phyloP scores from a whole-genome alignment of 352 stramenopile genomes.

The Phytophthora kernoviae region DNA sequence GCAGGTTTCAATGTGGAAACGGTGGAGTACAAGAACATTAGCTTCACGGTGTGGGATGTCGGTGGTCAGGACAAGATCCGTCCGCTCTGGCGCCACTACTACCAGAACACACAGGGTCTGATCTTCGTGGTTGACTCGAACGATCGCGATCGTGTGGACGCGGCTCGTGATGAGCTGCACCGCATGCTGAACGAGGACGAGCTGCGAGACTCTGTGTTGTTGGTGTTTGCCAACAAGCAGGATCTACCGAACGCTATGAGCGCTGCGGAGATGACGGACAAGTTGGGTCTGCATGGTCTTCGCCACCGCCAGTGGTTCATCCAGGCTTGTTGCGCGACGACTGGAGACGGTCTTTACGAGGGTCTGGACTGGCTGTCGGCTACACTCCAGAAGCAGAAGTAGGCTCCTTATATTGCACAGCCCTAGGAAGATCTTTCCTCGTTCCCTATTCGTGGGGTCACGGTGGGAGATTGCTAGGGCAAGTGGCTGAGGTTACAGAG shows the following conservation, averaged over 20 bases:
- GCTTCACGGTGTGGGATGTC: constrained; percentile 99
- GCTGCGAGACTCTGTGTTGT: constrained; percentile 95
- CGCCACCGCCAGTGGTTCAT: constrained; percentile 99
- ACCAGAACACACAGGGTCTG: constrained; percentile 99
- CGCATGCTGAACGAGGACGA: constrained; percentile 96
- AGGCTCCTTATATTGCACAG: constrained; percentile 23
- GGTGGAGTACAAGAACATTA: constrained; percentile 99
- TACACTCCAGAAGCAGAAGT: constrained; percentile 87
- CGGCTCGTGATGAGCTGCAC: constrained; percentile 97
- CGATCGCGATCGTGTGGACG: constrained; percentile 64
- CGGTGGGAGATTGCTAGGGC: constrained; percentile 3
- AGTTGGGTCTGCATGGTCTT: constrained; percentile 97
- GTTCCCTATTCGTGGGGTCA: constrained; percentile 19
- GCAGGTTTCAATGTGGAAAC: constrained; percentile 99
- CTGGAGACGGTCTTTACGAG: constrained; percentile 98
- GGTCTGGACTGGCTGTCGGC: constrained; percentile 98
- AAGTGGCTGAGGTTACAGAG: constrained; percentile 28
- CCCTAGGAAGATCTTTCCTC: constrained; percentile 6
- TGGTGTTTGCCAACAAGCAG: constrained; percentile 99
- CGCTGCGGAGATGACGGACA: constrained; percentile 98
- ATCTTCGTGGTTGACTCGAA: constrained; percentile 99
- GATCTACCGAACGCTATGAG: constrained; percentile 96
- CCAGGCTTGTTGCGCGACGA: constrained; percentile 99
- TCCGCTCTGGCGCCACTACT: constrained; percentile 99
- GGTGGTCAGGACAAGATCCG: constrained; percentile 99